These are phyloP conservation scores for Saccharum officinarum DNA, from an alignment of 176 grass and related monocot species.

Conservation along the genomic window DNA sequence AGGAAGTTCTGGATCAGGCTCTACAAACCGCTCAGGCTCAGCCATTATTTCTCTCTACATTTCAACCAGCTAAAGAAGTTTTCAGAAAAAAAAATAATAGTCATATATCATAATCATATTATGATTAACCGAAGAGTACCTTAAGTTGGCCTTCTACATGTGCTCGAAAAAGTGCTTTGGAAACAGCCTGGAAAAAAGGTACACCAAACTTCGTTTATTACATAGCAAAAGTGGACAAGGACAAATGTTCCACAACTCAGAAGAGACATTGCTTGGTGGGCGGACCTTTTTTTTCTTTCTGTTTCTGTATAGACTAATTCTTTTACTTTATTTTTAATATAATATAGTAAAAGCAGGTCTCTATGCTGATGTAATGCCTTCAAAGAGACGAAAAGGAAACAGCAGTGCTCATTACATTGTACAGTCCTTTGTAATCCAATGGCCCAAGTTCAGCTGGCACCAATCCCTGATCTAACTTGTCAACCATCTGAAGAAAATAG, in stretches of 20 bases:
- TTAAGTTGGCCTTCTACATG: constrained; percentile 99
- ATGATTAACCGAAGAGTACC: constrained; percentile 52
- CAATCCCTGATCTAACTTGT: constrained; percentile 93
- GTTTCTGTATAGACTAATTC: not conserved
- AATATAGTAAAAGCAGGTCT: not conserved
- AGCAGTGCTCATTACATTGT: constrained; percentile 55
- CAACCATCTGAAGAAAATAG: constrained; percentile 76
- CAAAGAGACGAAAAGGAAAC: not conserved
- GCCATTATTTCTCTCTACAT: constrained; percentile 97
- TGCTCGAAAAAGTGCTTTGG: constrained; percentile 89
- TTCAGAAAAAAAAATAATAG: constrained; percentile 33
- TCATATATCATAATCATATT: constrained; percentile 8
- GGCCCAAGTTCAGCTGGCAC: constrained; percentile 80
- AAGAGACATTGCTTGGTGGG: not conserved
- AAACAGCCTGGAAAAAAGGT: constrained; percentile 71
- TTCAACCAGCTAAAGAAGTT: constrained; percentile 46
- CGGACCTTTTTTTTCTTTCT: not conserved
- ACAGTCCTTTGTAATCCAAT: constrained; percentile 88
- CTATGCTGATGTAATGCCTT: not conserved
- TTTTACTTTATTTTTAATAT: not conserved
- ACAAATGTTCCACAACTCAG: not conserved
- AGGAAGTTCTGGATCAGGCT: constrained; percentile 95
- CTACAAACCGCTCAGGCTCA: constrained; percentile 93
- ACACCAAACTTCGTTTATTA: constrained; percentile 23
- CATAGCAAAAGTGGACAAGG: constrained; percentile 20